These are phyloP conservation scores for Eragrostis tef DNA, from an alignment of 202 grass and related monocot genomes.

Conservation along the genomic window DNA sequence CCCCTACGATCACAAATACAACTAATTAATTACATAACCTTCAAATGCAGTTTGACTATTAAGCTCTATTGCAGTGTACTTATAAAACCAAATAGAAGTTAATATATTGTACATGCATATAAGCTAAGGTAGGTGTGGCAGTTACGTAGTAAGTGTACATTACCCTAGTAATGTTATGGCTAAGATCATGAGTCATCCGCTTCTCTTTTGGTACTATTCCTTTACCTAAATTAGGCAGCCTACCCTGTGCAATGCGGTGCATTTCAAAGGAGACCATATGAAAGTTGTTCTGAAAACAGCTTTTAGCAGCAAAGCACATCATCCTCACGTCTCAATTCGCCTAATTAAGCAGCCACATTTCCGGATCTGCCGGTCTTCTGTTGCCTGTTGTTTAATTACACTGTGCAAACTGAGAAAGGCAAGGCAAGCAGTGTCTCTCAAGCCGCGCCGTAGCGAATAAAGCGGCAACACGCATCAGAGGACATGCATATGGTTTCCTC, in stretches of 20 bases:
- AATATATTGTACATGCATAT: not conserved
- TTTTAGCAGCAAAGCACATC: not conserved
- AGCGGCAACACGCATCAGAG: not conserved
- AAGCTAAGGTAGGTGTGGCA: too few species aligned
- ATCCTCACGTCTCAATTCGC: not conserved
- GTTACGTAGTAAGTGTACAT: not conserved
- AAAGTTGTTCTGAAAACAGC: not conserved
- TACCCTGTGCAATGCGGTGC: not conserved
- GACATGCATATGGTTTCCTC: conserved; percentile 1
- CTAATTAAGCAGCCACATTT: not conserved
- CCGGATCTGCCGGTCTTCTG: not conserved
- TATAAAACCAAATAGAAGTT: not conserved
- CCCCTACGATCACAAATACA: not conserved
- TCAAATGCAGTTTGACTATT: not conserved
- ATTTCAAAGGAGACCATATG: not conserved
- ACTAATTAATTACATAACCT: not conserved
- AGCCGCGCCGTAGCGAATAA: conserved; percentile 14
- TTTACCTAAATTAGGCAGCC: not conserved
- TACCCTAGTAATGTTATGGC: not conserved
- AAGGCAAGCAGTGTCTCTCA: not conserved
- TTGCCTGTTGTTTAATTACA: not conserved
- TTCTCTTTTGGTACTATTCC: not conserved
- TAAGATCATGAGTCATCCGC: not conserved
- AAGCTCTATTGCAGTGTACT: not conserved
- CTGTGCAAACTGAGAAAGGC: not conserved